phyloP scores from a whole-genome alignment of 2,329 filamentous ascomycete species.

The Arthrobotrys pseudoclavata region DNA sequence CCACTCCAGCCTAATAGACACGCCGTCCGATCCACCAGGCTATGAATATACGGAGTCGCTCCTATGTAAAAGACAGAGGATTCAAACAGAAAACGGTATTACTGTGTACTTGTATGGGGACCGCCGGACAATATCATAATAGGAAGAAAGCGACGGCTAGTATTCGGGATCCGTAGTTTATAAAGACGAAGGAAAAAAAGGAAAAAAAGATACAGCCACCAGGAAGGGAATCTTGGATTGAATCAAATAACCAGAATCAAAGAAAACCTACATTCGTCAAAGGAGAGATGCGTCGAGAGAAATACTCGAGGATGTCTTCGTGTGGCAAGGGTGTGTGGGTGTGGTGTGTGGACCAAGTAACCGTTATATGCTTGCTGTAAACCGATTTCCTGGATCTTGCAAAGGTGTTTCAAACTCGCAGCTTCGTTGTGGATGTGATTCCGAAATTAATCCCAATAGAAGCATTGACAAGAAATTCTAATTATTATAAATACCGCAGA shows the following conservation, averaged over 20 bases:
- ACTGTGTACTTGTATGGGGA: not conserved
- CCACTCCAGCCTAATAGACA: slow-evolving; percentile 1
- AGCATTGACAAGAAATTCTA: not conserved
- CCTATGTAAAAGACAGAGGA: too few species aligned
- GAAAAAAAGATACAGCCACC: not conserved
- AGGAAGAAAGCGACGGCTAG: not conserved
- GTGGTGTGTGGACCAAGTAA: not conserved
- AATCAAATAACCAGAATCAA: not conserved
- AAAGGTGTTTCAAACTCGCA: slow-evolving; percentile 40
- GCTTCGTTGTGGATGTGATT: not conserved
- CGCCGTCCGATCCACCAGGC: not conserved
- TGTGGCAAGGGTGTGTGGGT: not conserved
- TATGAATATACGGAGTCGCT: not conserved
- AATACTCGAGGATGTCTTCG: not conserved
- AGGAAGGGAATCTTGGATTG: not conserved
- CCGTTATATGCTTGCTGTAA: not conserved
- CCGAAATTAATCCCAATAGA: too few species aligned
- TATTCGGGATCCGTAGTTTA: not conserved
- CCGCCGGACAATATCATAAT: not conserved
- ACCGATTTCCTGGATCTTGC: slow-evolving; percentile 6
- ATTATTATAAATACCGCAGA: slow-evolving; percentile 7
- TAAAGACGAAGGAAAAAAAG: not conserved
- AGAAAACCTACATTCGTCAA: slow-evolving; percentile 1
- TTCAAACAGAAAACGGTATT: too few species aligned
- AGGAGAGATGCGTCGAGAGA: too few species aligned